phyloP scores from a whole-genome alignment of 192 early-diverging fungal species.

The Dissophora globulifera region DNA sequence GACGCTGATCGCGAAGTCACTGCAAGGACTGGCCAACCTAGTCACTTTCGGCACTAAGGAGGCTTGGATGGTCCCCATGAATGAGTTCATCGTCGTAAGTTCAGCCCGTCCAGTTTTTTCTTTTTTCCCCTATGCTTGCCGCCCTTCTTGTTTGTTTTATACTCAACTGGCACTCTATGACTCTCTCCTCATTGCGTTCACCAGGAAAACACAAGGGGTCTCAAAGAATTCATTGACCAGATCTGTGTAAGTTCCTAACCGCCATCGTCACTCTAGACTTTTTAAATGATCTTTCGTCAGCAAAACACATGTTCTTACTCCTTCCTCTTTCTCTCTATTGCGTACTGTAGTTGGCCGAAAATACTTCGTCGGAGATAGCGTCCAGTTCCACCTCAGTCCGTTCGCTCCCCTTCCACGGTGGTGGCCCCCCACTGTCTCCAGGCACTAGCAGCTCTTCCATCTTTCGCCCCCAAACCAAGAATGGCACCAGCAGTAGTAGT shows the following conservation, averaged over 20 bases:
- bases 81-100: slow-evolving; percentile 65
- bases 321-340: too few relatives aligned
- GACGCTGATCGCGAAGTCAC: slow-evolving; percentile 77
- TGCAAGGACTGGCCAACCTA: slow-evolving; percentile 76
- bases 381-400: slow-evolving; percentile 39
- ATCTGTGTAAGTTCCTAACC: slow-evolving; percentile 59
- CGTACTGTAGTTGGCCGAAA: too few relatives aligned
- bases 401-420: slow-evolving; percentile 11
- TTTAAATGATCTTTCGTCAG: too few relatives aligned
- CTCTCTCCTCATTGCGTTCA: too few relatives aligned
- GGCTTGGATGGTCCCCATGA: slow-evolving; percentile 74
- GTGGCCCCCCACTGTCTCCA: slow-evolving; percentile 25
- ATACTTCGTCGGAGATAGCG: neutral
- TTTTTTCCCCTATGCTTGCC: neutral
- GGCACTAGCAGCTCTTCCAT: slow-evolving; percentile 19
- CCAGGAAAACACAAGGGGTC: slow-evolving; percentile 63
- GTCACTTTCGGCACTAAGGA: slow-evolving; percentile 72
- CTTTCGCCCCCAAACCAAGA: slow-evolving; percentile 23
- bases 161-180: too few relatives aligned
- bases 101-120: neutral
- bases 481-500: neutral
- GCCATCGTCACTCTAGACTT: too few relatives aligned
- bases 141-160: too few relatives aligned
- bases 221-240: slow-evolving; percentile 72
- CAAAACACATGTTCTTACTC: too few relatives aligned